Evolutionary conservation across 1,284 basidiomycete species (phyloP).

Genomic region (Cryptococcus sp.): DNA sequence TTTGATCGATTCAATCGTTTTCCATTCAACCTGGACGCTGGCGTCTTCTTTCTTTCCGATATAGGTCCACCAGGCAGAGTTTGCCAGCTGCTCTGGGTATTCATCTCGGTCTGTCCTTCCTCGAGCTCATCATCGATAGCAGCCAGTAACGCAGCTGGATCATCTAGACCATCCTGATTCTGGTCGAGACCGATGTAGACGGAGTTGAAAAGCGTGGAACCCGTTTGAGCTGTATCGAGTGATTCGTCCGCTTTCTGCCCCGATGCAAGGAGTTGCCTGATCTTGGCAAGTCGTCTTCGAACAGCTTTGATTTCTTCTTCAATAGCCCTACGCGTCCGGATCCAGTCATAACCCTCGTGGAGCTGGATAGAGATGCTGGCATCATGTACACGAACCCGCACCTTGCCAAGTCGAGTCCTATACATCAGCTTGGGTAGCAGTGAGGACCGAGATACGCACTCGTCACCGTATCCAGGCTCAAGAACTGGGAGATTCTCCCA

Average conservation of each 20-base stretch:
- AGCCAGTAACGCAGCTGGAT: constrained; percentile 70
- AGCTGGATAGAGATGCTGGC: constrained; percentile 65
- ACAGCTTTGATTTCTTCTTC: constrained; percentile 86
- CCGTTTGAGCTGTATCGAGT: constrained; percentile 69
- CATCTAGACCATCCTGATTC: constrained; percentile 65
- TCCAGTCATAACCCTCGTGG: constrained; percentile 94
- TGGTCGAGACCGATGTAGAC: constrained; percentile 74
- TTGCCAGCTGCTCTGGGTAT: constrained; percentile 79
- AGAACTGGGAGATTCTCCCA: constrained; percentile 58
- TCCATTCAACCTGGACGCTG: constrained; percentile 40
- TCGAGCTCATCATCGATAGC: constrained; percentile 84
- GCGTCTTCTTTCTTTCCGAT: constrained; percentile 22
- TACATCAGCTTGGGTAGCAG: constrained; percentile 2
- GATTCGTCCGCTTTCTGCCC: constrained; percentile 81
- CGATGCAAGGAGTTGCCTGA: constrained; percentile 86
- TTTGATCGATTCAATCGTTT: constrained; percentile 65
- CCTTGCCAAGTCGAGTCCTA: constrained; percentile 19
- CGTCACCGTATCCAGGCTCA: constrained; percentile 45
- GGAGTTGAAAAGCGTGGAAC: constrained; percentile 75
- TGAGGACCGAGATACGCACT: constrained; percentile 15
- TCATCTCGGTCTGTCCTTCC: constrained; percentile 60
- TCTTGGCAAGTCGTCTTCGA: constrained; percentile 78
- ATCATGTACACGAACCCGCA: constrained; percentile 56
- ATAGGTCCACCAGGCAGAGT: constrained; percentile 53
- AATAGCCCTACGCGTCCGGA: constrained; percentile 73